Evolutionary conservation across 2,329 filamentous ascomycete genomes (phyloP).

Genomic region (Metarhizium anisopliae): DNA sequence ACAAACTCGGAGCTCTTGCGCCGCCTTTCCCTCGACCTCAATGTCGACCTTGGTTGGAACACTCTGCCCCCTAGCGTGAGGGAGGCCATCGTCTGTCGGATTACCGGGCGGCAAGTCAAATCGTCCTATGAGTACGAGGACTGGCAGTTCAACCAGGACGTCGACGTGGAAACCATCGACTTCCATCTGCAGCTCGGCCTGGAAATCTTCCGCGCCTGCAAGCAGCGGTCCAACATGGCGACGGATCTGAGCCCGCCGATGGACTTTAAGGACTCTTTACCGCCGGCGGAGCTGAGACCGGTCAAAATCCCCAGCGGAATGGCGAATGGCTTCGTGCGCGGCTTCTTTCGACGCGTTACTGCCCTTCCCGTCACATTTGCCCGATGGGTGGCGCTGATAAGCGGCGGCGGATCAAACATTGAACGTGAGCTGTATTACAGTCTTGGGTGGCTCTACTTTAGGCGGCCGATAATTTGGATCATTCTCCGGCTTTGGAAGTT

Average conservation of each 20-base stretch:
- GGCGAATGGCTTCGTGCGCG: neutral
- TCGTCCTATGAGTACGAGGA: neutral
- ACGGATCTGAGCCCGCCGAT: neutral
- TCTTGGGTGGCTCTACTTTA: constrained; percentile 17
- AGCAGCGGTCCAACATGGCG: neutral
- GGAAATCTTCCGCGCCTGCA: neutral
- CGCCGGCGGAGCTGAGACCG: neutral
- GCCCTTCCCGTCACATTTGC: constrained; percentile 16
- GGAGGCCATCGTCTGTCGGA: constrained; percentile 20
- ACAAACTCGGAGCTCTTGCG: constrained; percentile 23
- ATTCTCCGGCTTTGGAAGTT: constrained; percentile 21
- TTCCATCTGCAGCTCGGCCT: neutral
- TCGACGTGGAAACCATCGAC: neutral
- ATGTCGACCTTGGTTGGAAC: constrained; percentile 24
- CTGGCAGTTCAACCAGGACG: neutral
- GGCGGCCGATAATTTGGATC: constrained; percentile 14
- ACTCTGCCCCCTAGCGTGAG: constrained; percentile 19
- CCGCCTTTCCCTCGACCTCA: constrained; percentile 22
- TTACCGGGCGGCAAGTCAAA: constrained; percentile 10
- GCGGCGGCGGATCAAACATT: constrained; percentile 23
- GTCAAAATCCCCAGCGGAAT: neutral
- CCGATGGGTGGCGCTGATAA: constrained; percentile 25
- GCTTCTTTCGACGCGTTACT: constrained; percentile 10
- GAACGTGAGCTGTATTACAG: constrained; percentile 27
- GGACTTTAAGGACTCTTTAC: neutral